Conservation (phyloP, 2,329 filamentous ascomycete genomes). For the Alternaria panax region DNA sequence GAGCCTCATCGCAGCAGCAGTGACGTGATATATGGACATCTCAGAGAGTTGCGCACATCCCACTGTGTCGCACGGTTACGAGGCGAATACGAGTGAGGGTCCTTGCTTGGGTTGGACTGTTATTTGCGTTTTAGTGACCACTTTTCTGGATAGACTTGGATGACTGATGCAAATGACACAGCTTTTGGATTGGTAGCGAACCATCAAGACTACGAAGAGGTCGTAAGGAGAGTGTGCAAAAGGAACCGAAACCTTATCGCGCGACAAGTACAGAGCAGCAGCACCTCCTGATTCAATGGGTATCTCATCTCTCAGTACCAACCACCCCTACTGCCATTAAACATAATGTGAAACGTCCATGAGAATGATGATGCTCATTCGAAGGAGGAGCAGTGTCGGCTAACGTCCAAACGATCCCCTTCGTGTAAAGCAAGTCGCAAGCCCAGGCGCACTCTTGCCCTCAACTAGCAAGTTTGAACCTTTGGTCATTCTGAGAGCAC, state of each 20-base stretch:
- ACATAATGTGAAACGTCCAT: conserved; percentile 33
- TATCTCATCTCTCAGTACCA: conserved; percentile 51
- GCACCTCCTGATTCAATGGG: conserved; percentile 50
- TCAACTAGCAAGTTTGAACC: conserved; percentile 13
- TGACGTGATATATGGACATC: background rate
- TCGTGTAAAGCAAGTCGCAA: conserved; percentile 12
- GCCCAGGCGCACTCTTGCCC: conserved; percentile 16
- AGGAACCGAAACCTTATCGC: conserved; percentile 27
- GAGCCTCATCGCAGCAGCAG: conserved; percentile 9
- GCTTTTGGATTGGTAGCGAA: conserved; percentile 21
- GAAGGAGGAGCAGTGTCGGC: conserved; percentile 32
- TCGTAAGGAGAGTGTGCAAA: conserved; percentile 29
- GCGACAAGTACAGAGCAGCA: conserved; percentile 40
- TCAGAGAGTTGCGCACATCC: background rate
- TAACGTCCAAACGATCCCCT: conserved; percentile 28
- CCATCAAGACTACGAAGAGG: conserved; percentile 18
- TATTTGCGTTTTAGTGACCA: background rate
- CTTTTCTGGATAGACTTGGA: background rate
- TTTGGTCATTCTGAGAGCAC: conserved; percentile 20
- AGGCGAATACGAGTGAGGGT: background rate
- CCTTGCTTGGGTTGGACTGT: background rate
- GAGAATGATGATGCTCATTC: conserved; percentile 35
- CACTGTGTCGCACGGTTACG: background rate
- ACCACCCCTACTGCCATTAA: conserved; percentile 41
- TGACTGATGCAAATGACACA: background rate